Conservation (phyloP, 192 early-diverging fungal species). For the Backusella mclennaniae region DNA sequence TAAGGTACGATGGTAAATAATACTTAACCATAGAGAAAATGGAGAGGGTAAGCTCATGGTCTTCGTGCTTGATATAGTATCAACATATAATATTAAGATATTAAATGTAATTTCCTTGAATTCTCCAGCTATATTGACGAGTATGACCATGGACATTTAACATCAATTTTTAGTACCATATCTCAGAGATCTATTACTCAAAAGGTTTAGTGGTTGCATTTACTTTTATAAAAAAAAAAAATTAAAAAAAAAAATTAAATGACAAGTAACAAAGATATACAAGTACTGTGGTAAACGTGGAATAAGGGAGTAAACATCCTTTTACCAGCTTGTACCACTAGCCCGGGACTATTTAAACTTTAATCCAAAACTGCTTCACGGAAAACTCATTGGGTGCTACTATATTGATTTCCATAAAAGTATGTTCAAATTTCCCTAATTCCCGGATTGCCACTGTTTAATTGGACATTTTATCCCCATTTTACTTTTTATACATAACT, state of each 20-base stretch:
- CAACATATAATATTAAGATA: no score
- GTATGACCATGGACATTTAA: no score
- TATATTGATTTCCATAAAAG: background rate
- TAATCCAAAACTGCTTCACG: background rate
- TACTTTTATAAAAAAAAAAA: background rate
- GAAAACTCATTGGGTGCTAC: background rate
- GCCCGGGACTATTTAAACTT: background rate
- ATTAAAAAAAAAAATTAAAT: background rate
- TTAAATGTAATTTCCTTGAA: no score
- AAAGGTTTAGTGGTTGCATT: background rate
- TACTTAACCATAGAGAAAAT: no score
- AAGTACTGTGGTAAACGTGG: background rate
- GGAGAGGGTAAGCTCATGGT: no score
- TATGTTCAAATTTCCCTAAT: background rate
- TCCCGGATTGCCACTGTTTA: background rate
- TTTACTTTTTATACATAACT: no score
- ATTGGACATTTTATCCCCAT: no score
- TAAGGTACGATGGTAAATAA: no score
- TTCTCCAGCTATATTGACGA: no score
- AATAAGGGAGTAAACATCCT: background rate
- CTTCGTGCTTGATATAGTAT: no score
- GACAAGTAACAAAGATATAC: background rate
- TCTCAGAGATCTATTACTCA: background rate
- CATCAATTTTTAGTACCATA: no score
- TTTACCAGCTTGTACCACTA: background rate